These are phyloP conservation scores for Nyssa sinensis DNA, from an alignment of 148 eudicot genomes.

Conservation along the genomic window DNA sequence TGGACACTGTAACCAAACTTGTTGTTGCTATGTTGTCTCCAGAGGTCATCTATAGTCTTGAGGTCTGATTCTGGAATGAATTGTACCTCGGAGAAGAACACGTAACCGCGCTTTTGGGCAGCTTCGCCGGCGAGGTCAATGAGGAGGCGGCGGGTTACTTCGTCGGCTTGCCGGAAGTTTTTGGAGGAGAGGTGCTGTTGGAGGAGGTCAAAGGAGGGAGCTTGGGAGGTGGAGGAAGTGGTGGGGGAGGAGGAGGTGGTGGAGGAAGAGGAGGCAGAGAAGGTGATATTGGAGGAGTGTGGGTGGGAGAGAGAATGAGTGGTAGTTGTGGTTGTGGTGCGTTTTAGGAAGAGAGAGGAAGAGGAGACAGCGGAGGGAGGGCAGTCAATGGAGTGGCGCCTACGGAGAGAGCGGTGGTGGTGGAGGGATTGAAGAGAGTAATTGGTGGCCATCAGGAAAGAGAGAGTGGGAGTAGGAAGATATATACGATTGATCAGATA, in stretches of 20 bases:
- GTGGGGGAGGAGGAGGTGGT: conserved; percentile 29
- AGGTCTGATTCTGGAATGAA: conserved; percentile 59
- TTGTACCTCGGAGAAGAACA: conserved; percentile 86
- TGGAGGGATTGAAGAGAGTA: conserved; percentile 42
- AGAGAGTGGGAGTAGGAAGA: background rate
- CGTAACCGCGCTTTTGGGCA: conserved; percentile 69
- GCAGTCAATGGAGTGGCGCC: conserved; percentile 54
- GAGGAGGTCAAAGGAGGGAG: conserved; percentile 53
- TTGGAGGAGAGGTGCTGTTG: conserved; percentile 36
- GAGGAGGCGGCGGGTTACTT: conserved; percentile 85
- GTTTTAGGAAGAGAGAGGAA: conserved; percentile 26
- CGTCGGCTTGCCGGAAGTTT: conserved; percentile 79
- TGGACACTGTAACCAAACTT: conserved; percentile 85
- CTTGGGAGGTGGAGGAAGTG: conserved; percentile 30
- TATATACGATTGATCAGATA: background rate
- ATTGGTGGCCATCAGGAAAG: conserved; percentile 55
- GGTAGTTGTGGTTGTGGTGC: conserved; percentile 10
- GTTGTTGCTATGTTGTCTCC: conserved; percentile 48
- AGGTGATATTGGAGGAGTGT: conserved; percentile 24
- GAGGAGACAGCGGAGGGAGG: conserved; percentile 39
- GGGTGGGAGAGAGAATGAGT: conserved; percentile 16
- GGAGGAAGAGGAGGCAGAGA: conserved; percentile 10
- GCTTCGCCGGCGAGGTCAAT: conserved; percentile 78
- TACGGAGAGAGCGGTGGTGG: conserved; percentile 29
- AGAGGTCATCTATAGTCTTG: conserved; percentile 58